Evolutionary conservation across 306 rosid genomes (phyloP).

Genomic region (Sicyos edulis): DNA sequence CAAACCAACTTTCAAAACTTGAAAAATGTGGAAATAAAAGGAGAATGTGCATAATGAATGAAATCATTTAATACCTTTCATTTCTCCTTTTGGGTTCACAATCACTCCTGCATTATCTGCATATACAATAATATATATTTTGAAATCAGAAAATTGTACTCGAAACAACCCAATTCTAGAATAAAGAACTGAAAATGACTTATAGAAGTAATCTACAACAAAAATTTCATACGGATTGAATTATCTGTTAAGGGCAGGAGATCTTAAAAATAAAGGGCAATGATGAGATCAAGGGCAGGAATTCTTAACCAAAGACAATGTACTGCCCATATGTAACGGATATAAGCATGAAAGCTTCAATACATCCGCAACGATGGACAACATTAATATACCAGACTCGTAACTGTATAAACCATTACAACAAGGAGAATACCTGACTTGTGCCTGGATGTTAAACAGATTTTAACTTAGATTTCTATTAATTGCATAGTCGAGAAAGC

Average conservation of each 20-base stretch:
- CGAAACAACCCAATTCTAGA: not conserved
- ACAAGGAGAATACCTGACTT: constrained; percentile 28
- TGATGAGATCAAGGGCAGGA: not conserved
- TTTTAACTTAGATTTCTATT: too few relatives aligned
- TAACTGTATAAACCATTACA: constrained; percentile 34
- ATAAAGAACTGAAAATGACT: not conserved
- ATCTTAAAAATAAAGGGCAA: not conserved
- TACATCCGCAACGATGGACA: constrained; percentile 40
- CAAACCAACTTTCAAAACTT: not conserved
- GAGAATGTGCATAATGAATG: not conserved
- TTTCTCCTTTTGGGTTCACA: constrained; percentile 40
- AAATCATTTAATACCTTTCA: constrained; percentile 32
- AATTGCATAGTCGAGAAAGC: too few relatives aligned
- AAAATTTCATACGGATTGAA: not conserved
- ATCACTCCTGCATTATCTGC: constrained; percentile 40
- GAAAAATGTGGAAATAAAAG: not conserved
- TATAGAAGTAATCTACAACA: not conserved
- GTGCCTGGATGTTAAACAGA: too few relatives aligned
- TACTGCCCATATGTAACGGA: constrained; percentile 36
- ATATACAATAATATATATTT: not conserved
- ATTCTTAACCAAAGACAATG: not conserved
- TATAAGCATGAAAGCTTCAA: constrained; percentile 23
- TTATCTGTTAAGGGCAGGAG: too few relatives aligned
- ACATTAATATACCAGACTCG: constrained; percentile 32
- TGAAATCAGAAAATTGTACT: not conserved